Conservation (phyloP, 768 basidiomycete species). For the Russula sp. region DNA sequence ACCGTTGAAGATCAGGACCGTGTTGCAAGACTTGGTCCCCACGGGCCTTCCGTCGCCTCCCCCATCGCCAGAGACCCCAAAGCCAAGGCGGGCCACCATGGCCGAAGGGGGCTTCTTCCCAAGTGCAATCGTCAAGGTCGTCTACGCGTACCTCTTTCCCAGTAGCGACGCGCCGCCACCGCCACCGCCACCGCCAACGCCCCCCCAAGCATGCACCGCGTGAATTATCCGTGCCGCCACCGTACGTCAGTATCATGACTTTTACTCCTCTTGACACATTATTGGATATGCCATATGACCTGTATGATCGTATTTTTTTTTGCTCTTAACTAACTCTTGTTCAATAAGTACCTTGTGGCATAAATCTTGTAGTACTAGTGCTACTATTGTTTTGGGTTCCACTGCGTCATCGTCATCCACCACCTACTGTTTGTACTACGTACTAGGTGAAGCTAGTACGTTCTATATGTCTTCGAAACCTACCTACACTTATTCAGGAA, state of each 20-base stretch:
- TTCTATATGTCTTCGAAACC: no score
- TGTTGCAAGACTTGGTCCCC: not conserved
- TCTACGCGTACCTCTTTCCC: slow-evolving; percentile 7
- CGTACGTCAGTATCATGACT: not conserved
- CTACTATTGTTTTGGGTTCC: no score
- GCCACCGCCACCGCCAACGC: not conserved
- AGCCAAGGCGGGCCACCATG: not conserved
- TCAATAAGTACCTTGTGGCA: no score
- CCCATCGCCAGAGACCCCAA: not conserved
- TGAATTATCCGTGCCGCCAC: not conserved
- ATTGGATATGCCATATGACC: no score
- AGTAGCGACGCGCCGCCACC: no score
- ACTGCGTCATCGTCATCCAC: no score
- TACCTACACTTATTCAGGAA: no score
- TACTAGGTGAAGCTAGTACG: no score
- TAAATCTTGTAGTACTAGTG: no score
- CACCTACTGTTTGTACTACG: no score
- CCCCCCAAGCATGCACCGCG: not conserved
- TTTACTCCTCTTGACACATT: not conserved
- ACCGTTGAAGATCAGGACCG: not conserved
- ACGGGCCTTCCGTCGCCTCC: not conserved
- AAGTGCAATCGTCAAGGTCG: not conserved
- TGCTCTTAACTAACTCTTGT: no score
- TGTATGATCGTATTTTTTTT: no score
- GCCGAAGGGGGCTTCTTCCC: not conserved